Evolutionary conservation across 331 rosid species (phyloP).

Genomic region (Malus hybrid): DNA sequence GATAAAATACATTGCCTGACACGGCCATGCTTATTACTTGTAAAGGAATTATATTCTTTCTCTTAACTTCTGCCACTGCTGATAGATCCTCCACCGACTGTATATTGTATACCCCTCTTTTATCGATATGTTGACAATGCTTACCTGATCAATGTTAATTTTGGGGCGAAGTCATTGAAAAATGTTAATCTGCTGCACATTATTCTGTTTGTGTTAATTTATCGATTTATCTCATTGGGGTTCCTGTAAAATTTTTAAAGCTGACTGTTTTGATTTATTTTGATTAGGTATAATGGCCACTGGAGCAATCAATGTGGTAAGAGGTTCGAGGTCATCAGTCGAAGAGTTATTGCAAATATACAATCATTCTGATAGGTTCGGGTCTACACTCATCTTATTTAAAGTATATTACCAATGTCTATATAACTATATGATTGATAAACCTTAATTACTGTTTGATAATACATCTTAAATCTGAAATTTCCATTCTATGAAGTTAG

Average conservation of each 20-base stretch:
- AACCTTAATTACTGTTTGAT: background rate
- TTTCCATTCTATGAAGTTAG: background rate
- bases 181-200: background rate
- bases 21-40: background rate
- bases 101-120: background rate
- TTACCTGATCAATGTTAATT: background rate
- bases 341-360: constrained; percentile 77
- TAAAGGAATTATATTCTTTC: background rate
- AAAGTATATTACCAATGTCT: background rate
- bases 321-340: constrained; percentile 76
- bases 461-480: background rate
- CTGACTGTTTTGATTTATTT: background rate
- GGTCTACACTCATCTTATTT: background rate
- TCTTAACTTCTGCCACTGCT: background rate
- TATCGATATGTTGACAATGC: background rate
- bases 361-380: constrained; percentile 83
- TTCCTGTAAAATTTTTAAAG: background rate
- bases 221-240: background rate
- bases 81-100: background rate
- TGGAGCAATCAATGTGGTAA: constrained; percentile 73
- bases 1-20: background rate
- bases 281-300: constrained; percentile 79
- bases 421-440: background rate
- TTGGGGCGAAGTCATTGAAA: background rate
- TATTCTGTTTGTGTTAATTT: background rate